A percentile compares a stretch with the other conserved stretches of the same genome.
Evolutionary conservation across 495 filamentous ascomycete genomes (phyloP).

Genomic region (Extremus antarcticus): DNA sequence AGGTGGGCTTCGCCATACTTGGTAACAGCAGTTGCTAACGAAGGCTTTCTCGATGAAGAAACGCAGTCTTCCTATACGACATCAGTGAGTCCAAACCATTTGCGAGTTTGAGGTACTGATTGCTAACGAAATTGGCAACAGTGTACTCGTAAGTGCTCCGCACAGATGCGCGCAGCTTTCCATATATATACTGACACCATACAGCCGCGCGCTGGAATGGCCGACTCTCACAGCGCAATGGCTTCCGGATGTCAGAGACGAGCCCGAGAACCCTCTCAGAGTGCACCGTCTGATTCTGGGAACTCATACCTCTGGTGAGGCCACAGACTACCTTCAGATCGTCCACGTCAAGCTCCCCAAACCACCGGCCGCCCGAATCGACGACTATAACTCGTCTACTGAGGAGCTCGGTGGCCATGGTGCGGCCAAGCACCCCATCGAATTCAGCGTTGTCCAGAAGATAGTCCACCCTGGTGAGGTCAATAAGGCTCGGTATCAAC

Average conservation of each 20-base stretch:
- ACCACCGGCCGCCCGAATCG: conserved; percentile 55
- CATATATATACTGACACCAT: background rate
- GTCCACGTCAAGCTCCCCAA: conserved; percentile 87
- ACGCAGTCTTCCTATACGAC: conserved; percentile 95
- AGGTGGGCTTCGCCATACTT: too few relatives aligned
- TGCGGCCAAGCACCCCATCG: conserved; percentile 53
- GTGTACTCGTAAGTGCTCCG: conserved; percentile 48
- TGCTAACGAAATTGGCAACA: background rate
- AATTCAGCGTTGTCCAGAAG: conserved; percentile 83
- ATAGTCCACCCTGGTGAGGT: conserved; percentile 95
- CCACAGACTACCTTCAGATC: conserved; percentile 89
- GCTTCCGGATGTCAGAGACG: conserved; percentile 83
- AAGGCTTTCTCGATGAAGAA: too few relatives aligned
- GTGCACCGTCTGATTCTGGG: conserved; percentile 85
- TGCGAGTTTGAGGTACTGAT: too few relatives aligned
- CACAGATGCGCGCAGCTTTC: background rate
- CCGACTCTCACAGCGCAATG: conserved; percentile 95
- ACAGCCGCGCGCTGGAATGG: conserved; percentile 88
- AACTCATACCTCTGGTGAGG: conserved; percentile 82
- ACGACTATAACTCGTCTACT: conserved; percentile 79
- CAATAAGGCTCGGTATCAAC: conserved; percentile 96
- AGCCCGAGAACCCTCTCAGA: conserved; percentile 75
- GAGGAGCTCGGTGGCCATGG: conserved; percentile 93
- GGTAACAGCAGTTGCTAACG: too few relatives aligned
- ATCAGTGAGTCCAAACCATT: conserved; percentile 40